phyloP scores from a whole-genome alignment of 2,329 filamentous ascomycete genomes.

The Aspergillus sp. region DNA sequence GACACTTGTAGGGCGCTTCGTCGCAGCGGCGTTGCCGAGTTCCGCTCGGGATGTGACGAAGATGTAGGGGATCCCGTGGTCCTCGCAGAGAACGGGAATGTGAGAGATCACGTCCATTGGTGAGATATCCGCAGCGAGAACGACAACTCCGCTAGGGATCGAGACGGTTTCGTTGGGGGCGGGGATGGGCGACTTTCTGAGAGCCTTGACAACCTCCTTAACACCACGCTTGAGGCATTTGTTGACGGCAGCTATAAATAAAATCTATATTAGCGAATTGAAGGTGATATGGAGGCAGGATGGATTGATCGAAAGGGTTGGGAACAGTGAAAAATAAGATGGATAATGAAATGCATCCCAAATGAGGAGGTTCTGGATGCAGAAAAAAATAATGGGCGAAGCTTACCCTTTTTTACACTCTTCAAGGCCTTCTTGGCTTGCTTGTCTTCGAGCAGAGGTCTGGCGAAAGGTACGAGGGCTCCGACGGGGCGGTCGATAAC shows the following conservation, averaged over 20 bases:
- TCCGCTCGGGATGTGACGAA: conserved; percentile 92
- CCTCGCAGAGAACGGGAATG: conserved; percentile 96
- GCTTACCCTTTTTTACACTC: conserved; percentile 56
- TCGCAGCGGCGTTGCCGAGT: conserved; percentile 89
- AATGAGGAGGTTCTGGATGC: background rate
- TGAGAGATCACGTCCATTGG: conserved; percentile 99
- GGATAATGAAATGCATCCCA: background rate
- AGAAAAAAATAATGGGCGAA: background rate
- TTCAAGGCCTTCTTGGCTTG: conserved; percentile 56
- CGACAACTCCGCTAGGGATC: conserved; percentile 73
- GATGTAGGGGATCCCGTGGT: conserved; percentile 96
- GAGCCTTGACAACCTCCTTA: conserved; percentile 97
- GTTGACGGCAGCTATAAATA: conserved; percentile 78
- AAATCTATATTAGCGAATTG: conserved; percentile 24
- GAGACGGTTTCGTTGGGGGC: conserved; percentile 66
- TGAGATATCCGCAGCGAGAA: conserved; percentile 96
- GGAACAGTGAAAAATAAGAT: background rate
- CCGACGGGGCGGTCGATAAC: conserved; percentile 44
- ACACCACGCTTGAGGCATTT: conserved; percentile 97
- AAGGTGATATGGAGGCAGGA: background rate
- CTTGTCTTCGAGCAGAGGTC: conserved; percentile 56
- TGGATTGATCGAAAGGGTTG: background rate
- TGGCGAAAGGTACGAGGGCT: conserved; percentile 55
- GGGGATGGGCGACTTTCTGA: conserved; percentile 83
- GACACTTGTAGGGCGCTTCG: conserved; percentile 94